These are phyloP conservation scores for Epichloe uncinata DNA, from an alignment of 2,329 filamentous ascomycete species.

Conservation along the genomic window DNA sequence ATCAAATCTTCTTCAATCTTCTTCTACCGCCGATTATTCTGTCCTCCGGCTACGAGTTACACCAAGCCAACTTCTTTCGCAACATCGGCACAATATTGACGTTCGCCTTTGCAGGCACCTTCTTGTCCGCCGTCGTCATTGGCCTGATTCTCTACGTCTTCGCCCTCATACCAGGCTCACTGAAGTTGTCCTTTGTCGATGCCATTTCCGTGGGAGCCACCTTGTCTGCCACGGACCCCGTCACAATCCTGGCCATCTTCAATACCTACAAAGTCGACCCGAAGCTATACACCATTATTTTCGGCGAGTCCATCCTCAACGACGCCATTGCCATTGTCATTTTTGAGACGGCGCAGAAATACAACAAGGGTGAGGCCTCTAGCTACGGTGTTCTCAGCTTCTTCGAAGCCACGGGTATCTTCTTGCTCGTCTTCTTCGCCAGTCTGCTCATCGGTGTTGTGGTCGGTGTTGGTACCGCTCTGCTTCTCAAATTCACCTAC, in stretches of 20 bases:
- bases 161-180: constrained; percentile 69
- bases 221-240: constrained; percentile 89
- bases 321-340: constrained; percentile 97
- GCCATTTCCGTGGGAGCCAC: constrained; percentile 95
- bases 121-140: constrained; percentile 91
- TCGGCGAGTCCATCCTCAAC: constrained; percentile 95
- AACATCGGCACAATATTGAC: constrained; percentile 96
- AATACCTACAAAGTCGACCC: constrained; percentile 99
- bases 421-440: constrained; percentile 91
- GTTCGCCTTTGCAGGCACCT: constrained; percentile 93
- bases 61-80: constrained; percentile 98
- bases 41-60: constrained; percentile 90
- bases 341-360: constrained; percentile 93
- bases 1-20: constrained; percentile 99
- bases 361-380: constrained; percentile 61
- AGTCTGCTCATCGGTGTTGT: constrained; percentile 80
- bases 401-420: constrained; percentile 85
- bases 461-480: constrained; percentile 74
- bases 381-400: constrained; percentile 68
- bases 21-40: constrained; percentile 97
- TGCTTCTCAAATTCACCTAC: constrained; percentile 89
- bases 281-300: constrained; percentile 96
- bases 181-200: constrained; percentile 84
- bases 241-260: constrained; percentile 97
- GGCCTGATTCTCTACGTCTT: constrained; percentile 81